Base-by-base conservation (phyloP, 2,329 filamentous ascomycete genomes). In the Clarireedia paspali region DNA sequence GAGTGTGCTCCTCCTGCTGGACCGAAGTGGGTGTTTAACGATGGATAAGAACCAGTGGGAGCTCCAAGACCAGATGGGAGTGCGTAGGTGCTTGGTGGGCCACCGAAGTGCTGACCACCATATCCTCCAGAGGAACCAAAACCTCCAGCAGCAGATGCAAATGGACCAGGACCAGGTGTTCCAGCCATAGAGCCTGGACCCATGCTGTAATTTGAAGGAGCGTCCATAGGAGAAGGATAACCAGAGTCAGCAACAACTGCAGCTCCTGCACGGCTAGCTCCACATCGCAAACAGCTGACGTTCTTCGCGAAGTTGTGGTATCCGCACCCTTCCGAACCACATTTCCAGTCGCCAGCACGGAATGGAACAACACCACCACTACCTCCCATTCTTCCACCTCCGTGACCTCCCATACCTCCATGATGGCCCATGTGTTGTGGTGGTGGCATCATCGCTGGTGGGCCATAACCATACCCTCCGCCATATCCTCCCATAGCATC, bases 251-350 rank as follows among this genome's bases (percentile, higher is more conserved):
- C 92, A 57, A 97, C 90, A 50, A 99, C 89, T 15, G 92, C 91
- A 57, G 94, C 94, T 60, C 89, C 90, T 59, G 92, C 92, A 66
- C 94, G 89, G 71, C 91, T 95, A 53, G 92, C 94, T 71, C 94
- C 94, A 70, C 94, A 99, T 58, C 94, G 89, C 60, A 99, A 83
- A 73, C 94, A 99, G 74, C 90, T 95, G 57, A 97, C 92, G 67
- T 99, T 99, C 82, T 99, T 99, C 60, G 94, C 94, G 70, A 99
- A 99, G 77, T 99, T 99, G 78, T 99, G 94, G 73, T 99, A 99
- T 57, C 89, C 90, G 71, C 94, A 99, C 39, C 91, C 91, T 69
- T 99, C 94, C 62, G 94, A 94, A 56, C 94, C 94, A 69, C 94
- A 99, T 74, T 96, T 96, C 94, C 94, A 99, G 70, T 99, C 94